Conservation (phyloP, 2,329 filamentous ascomycete species). For the Dryadomyces quercivorus region DNA sequence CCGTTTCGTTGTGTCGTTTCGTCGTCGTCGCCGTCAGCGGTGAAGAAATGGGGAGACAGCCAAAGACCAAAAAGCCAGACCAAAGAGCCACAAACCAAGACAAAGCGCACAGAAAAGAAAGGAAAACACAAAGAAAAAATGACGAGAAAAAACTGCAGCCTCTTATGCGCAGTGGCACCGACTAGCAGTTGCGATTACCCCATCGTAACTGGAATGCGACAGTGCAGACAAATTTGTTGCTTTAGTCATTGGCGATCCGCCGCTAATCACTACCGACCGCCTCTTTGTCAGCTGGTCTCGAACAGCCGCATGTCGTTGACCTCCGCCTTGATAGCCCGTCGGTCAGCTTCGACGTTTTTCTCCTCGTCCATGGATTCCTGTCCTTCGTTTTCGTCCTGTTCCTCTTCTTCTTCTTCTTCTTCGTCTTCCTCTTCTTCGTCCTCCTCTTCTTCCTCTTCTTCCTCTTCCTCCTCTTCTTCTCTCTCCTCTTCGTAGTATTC, state of each 20-base stretch:
- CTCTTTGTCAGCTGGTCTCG: neutral
- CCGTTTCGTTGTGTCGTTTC: too few species aligned
- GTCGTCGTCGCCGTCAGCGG: too few species aligned
- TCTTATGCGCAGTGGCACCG: neutral
- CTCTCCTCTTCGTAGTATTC: conserved; percentile 5
- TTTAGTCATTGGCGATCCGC: neutral
- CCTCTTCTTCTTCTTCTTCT: conserved; percentile 2
- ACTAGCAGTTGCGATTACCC: conserved; percentile 6
- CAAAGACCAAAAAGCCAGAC: neutral
- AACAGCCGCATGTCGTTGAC: neutral
- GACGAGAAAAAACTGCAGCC: neutral
- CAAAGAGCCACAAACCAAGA: neutral
- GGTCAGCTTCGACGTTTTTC: neutral
- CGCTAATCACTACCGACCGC: neutral
- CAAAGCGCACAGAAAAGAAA: neutral
- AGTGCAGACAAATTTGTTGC: neutral
- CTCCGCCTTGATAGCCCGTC: neutral
- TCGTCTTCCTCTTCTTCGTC: conserved; percentile 5
- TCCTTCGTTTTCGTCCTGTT: conserved; percentile 1
- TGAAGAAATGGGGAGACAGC: neutral
- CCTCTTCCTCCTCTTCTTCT: conserved; percentile 1
- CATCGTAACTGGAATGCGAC: conserved; percentile 3
- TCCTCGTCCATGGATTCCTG: neutral
- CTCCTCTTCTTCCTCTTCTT: neutral
- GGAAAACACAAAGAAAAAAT: neutral